Evolutionary conservation across 73 alveolate genomes (phyloP).

Genomic region (Paramecium biaurelia): DNA sequence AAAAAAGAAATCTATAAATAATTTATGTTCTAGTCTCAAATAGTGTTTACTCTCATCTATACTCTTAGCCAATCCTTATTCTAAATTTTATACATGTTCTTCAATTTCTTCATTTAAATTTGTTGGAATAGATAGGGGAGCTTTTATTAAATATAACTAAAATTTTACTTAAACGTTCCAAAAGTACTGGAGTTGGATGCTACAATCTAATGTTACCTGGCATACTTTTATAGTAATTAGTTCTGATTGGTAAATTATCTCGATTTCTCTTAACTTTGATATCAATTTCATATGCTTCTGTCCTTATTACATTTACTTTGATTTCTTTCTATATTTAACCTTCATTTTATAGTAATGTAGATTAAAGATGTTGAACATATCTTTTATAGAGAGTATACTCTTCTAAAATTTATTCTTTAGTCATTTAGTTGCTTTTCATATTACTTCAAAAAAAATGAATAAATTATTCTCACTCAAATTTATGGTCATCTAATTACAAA

Average conservation of each 20-base stretch:
- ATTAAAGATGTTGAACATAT: background rate
- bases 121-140: background rate
- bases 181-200: background rate
- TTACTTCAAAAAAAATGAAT: background rate
- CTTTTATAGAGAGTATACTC: background rate
- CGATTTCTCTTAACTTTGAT: background rate
- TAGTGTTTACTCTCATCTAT: background rate
- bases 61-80: background rate
- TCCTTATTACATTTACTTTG: background rate
- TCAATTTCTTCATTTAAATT: background rate
- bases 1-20: background rate
- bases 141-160: background rate
- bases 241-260: background rate
- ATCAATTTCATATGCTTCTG: background rate
- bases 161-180: background rate
- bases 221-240: background rate
- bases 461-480: background rate
- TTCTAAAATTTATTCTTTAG: background rate
- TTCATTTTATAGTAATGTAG: background rate
- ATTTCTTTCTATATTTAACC: background rate
- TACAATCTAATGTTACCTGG: background rate
- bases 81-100: background rate
- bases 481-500: background rate
- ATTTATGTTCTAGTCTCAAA: background rate
- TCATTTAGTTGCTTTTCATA: background rate